These are phyloP conservation scores for Colletotrichum sp. DNA, from an alignment of 2,329 filamentous ascomycete genomes.

Conservation along the genomic window DNA sequence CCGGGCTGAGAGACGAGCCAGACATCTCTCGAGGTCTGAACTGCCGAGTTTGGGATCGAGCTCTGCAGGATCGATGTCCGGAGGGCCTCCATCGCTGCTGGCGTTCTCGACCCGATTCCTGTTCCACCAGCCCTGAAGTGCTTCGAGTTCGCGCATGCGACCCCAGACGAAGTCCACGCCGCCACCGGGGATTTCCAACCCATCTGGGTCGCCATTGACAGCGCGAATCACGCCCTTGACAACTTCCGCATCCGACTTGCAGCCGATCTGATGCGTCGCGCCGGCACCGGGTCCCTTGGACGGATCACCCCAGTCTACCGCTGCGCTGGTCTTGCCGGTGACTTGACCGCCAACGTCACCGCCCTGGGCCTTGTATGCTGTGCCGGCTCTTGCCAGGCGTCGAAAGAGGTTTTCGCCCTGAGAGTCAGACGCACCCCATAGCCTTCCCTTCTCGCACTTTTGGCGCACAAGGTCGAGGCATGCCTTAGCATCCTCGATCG, in stretches of 20 bases:
- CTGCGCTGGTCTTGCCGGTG: slow-evolving; percentile 69
- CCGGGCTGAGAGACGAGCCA: slow-evolving; percentile 51
- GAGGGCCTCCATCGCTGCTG: slow-evolving; percentile 38
- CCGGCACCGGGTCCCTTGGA: slow-evolving; percentile 61
- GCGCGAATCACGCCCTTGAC: slow-evolving; percentile 60
- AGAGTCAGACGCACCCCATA: slow-evolving; percentile 82
- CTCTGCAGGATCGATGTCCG: slow-evolving; percentile 31
- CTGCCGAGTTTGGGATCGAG: slow-evolving; percentile 25
- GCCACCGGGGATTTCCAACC: slow-evolving; percentile 60
- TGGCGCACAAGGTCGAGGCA: slow-evolving; percentile 93
- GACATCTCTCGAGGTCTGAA: slow-evolving; percentile 49
- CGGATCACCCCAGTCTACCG: slow-evolving; percentile 91
- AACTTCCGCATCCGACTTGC: slow-evolving; percentile 65
- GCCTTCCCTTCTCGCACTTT: slow-evolving; percentile 91
- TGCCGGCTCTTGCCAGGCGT: slow-evolving; percentile 71
- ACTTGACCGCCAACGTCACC: slow-evolving; percentile 59
- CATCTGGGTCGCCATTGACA: slow-evolving; percentile 62
- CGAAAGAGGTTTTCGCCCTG: slow-evolving; percentile 90
- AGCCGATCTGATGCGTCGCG: slow-evolving; percentile 62
- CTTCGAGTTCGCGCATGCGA: slow-evolving; percentile 69
- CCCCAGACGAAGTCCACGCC: slow-evolving; percentile 73
- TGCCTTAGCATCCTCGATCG: slow-evolving; percentile 88
- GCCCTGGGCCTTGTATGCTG: slow-evolving; percentile 65
- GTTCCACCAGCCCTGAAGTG: slow-evolving; percentile 72
- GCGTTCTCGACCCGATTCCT: slow-evolving; percentile 50